Conservation (phyloP, 192 early-diverging fungal genomes). For the Jimgerdemannia lactiflua region DNA sequence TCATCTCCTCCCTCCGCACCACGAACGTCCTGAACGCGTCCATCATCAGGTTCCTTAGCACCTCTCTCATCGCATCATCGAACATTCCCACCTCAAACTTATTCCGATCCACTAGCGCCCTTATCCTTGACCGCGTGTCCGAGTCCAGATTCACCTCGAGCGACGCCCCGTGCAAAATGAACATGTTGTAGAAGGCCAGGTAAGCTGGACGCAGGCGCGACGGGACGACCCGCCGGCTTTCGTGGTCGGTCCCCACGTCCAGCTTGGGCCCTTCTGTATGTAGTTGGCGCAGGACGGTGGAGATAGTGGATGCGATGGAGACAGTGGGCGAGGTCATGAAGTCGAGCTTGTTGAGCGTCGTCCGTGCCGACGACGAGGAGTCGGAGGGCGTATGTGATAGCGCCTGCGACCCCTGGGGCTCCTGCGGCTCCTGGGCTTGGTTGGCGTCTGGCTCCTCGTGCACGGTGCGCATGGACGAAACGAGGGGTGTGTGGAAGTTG, state of each 20-base stretch:
- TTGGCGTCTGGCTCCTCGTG: too few species aligned
- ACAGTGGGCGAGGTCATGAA: background rate
- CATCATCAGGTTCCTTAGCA: background rate
- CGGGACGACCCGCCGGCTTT: background rate
- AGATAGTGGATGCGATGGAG: background rate
- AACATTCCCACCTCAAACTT: background rate
- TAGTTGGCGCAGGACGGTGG: background rate
- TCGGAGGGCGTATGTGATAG: too few species aligned
- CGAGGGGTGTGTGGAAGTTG: too few species aligned
- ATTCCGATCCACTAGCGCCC: background rate
- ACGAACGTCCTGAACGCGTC: background rate
- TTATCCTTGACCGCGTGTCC: background rate
- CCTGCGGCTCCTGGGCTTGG: too few species aligned
- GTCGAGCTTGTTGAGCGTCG: background rate
- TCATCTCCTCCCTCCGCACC: background rate
- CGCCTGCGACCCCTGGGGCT: too few species aligned
- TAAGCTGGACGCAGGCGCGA: background rate
- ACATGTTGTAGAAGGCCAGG: background rate
- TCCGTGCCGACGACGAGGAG: background rate
- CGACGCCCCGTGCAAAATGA: background rate
- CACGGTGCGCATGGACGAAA: too few species aligned
- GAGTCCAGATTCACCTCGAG: background rate
- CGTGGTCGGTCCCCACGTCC: background rate
- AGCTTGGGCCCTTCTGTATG: background rate
- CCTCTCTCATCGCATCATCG: background rate